Conservation (phyloP, 163 green algal genomes). For the Scenedesmus sp. region DNA sequence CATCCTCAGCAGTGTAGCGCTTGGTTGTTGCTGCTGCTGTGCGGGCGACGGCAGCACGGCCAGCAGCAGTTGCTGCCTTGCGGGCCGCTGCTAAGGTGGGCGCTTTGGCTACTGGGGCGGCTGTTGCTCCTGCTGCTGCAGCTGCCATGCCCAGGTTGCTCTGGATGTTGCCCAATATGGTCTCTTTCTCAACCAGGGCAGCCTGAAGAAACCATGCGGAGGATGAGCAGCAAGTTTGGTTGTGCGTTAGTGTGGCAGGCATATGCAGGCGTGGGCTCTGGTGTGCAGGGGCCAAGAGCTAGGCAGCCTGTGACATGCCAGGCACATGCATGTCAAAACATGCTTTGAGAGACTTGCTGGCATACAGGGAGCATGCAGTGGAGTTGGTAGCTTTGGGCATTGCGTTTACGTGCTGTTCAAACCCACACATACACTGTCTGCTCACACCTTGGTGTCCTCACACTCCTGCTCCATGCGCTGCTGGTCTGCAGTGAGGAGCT, state of each 20-base stretch:
- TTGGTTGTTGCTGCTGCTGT: not conserved
- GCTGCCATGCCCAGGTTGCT: constrained; percentile 15
- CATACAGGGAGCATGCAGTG: no score
- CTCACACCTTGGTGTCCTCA: constrained; percentile 5
- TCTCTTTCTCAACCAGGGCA: constrained; percentile 32
- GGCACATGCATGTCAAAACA: no score
- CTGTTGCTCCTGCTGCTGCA: not conserved
- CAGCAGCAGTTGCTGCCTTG: constrained; percentile 8
- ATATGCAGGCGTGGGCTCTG: not conserved
- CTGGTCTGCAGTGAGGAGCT: not conserved
- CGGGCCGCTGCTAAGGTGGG: not conserved
- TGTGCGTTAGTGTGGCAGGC: no score
- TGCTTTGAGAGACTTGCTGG: no score
- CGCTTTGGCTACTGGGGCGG: not conserved
- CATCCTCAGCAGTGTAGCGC: not conserved
- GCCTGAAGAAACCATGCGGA: not conserved
- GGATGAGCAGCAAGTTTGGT: not conserved
- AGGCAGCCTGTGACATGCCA: no score
- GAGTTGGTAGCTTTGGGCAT: no score
- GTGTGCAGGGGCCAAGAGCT: not conserved
- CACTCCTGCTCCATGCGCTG: not conserved
- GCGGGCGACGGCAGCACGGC: not conserved
- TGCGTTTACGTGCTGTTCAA: no score
- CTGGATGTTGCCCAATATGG: constrained; percentile 29
- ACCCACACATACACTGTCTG: not conserved